A percentile compares a stretch with the other conserved stretches of the same genome.
phyloP scores from a whole-genome alignment of 208 protist genomes.

The Blastocrithidia nonstop region DNA sequence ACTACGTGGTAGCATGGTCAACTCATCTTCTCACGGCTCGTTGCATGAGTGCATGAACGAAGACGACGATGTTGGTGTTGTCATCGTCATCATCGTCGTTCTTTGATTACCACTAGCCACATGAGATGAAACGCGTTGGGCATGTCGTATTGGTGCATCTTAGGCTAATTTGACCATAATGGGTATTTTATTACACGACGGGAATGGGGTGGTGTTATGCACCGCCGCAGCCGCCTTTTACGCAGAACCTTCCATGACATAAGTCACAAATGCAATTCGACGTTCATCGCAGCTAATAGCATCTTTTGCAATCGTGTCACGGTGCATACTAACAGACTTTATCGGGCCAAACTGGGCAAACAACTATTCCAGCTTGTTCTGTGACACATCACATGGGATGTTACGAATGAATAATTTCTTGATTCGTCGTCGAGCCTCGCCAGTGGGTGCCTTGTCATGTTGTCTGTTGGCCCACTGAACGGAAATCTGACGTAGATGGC shows the following conservation, averaged over 20 bases:
- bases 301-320: conserved; percentile 19
- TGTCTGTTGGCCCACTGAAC: conserved; percentile 55
- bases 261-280: conserved; percentile 39
- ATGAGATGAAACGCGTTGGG: too few species aligned
- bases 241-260: conserved; percentile 20
- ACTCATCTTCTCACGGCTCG: too few species aligned
- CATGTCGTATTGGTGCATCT: conserved; percentile 22
- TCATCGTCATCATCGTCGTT: too few species aligned
- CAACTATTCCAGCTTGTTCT: conserved; percentile 15
- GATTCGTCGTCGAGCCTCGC: conserved; percentile 33
- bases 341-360: conserved; percentile 36
- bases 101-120: too few species aligned
- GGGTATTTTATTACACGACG: conserved; percentile 33
- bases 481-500: conserved; percentile 7
- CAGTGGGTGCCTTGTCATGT: conserved; percentile 48
- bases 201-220: conserved; percentile 64
- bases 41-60: too few species aligned
- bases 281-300: conserved; percentile 9
- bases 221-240: conserved; percentile 35
- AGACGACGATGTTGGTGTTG: too few species aligned
- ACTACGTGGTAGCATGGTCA: too few species aligned
- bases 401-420: conserved; percentile 79
- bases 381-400: conserved; percentile 38
- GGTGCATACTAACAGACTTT: conserved; percentile 30
- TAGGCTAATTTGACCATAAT: conserved; percentile 75